A percentile compares a stretch with the other conserved stretches of the same genome.
Evolutionary conservation across 805 yeast species (phyloP).

Genomic region (Metschnikowia chrysomelidarum): DNA sequence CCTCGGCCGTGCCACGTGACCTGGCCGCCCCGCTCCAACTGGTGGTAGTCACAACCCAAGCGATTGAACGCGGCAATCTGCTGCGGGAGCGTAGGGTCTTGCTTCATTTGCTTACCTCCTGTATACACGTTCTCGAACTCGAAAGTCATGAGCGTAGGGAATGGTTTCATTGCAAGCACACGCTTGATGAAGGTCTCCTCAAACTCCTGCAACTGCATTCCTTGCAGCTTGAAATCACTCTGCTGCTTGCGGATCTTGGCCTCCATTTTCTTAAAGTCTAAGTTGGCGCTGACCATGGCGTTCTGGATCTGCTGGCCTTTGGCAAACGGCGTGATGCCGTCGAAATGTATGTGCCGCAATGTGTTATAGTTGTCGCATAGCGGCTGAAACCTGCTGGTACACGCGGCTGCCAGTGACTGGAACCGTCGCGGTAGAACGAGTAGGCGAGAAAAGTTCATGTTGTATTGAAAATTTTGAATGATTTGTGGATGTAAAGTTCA

Average conservation of each 20-base stretch:
- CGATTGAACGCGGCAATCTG: slow-evolving; percentile 27
- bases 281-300: slow-evolving; percentile 51
- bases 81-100: slow-evolving; percentile 37
- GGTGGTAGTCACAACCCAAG: slow-evolving; percentile 62
- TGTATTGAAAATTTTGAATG: neutral
- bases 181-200: slow-evolving; percentile 46
- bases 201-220: slow-evolving; percentile 42
- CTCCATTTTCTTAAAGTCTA: slow-evolving; percentile 55
- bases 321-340: slow-evolving; percentile 38
- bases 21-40: slow-evolving; percentile 90
- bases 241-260: slow-evolving; percentile 45
- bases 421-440: slow-evolving; percentile 11
- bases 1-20: slow-evolving; percentile 97
- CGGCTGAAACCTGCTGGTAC: slow-evolving; percentile 29
- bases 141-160: slow-evolving; percentile 73
- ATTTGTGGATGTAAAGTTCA: neutral
- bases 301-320: slow-evolving; percentile 58
- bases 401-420: slow-evolving; percentile 10
- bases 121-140: slow-evolving; percentile 87
- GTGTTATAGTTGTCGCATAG: slow-evolving; percentile 32
- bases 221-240: slow-evolving; percentile 37
- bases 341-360: slow-evolving; percentile 41
- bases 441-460: neutral
- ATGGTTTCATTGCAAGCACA: slow-evolving; percentile 46
- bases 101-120: slow-evolving; percentile 81